Evolutionary conservation across 148 eudicot species (phyloP).

Genomic region (Spergularia bocconei): DNA sequence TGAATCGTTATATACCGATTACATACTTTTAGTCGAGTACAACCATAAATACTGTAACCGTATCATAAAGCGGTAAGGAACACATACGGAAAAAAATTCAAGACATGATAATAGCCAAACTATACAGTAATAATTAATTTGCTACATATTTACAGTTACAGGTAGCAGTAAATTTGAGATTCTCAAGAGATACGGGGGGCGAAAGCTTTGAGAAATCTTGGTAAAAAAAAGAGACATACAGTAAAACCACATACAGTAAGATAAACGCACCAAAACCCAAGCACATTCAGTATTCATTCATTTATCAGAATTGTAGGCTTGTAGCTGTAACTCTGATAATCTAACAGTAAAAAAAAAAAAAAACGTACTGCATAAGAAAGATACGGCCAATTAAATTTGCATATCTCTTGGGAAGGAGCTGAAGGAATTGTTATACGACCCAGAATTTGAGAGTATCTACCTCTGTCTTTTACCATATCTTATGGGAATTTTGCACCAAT

Average conservation of each 20-base stretch:
- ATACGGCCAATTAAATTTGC: not conserved
- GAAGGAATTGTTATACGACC: conserved; percentile 5
- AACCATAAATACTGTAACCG: too few relatives aligned
- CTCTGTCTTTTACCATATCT: not conserved
- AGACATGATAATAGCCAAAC: too few relatives aligned
- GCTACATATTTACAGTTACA: too few relatives aligned
- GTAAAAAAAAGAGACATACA: not conserved
- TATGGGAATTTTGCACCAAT: too few relatives aligned
- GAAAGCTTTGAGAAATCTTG: not conserved
- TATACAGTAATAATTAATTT: too few relatives aligned
- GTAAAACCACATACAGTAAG: not conserved
- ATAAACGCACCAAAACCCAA: conserved; percentile 16
- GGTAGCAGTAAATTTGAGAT: not conserved
- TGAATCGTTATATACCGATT: too few relatives aligned
- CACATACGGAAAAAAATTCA: too few relatives aligned
- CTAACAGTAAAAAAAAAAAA: not conserved
- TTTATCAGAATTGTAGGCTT: too few relatives aligned
- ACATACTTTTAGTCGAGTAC: too few relatives aligned
- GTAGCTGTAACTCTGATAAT: too few relatives aligned
- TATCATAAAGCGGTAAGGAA: too few relatives aligned
- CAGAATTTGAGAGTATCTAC: conserved; percentile 4
- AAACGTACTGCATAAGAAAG: not conserved
- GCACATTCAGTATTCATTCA: conserved; percentile 10
- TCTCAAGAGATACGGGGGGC: not conserved
- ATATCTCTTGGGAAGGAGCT: not conserved